Evolutionary conservation across 805 yeast genomes (phyloP).

Genomic region (Cyberlindnera mrakii): DNA sequence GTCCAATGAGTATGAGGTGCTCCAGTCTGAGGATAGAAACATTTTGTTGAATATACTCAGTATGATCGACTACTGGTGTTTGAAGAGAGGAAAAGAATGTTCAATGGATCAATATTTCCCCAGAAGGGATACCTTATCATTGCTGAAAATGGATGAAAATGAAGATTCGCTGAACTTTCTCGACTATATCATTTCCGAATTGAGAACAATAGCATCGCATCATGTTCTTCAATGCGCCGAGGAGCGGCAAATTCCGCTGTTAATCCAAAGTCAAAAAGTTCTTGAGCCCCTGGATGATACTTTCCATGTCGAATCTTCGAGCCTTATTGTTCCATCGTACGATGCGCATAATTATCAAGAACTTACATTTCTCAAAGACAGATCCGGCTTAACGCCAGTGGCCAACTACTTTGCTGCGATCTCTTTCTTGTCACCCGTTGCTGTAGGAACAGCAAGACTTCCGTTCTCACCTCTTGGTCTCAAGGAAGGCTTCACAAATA

Average conservation of each 20-base stretch:
- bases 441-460: neutral
- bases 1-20: slow-evolving; percentile 6
- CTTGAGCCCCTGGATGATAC: slow-evolving; percentile 6
- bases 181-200: slow-evolving; percentile 8
- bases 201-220: slow-evolving; percentile 9
- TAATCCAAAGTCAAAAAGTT: slow-evolving; percentile 3
- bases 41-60: slow-evolving; percentile 7
- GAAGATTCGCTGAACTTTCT: slow-evolving; percentile 1
- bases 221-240: slow-evolving; percentile 5
- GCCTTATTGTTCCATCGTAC: slow-evolving; percentile 10
- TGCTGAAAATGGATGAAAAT: neutral
- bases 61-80: slow-evolving; percentile 13
- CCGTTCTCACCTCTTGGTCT: slow-evolving; percentile 9
- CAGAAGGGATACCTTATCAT: neutral
- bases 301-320: slow-evolving; percentile 3
- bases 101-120: slow-evolving; percentile 10
- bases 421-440: slow-evolving; percentile 3
- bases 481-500: slow-evolving; percentile 2
- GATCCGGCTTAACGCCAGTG: slow-evolving; percentile 10
- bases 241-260: slow-evolving; percentile 1
- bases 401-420: slow-evolving; percentile 10
- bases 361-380: slow-evolving; percentile 10
- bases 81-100: slow-evolving; percentile 9
- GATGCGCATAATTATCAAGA: slow-evolving; percentile 11
- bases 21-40: slow-evolving; percentile 4